These are phyloP conservation scores for Xylaria curta DNA, from an alignment of 495 filamentous ascomycete genomes.

Conservation along the genomic window DNA sequence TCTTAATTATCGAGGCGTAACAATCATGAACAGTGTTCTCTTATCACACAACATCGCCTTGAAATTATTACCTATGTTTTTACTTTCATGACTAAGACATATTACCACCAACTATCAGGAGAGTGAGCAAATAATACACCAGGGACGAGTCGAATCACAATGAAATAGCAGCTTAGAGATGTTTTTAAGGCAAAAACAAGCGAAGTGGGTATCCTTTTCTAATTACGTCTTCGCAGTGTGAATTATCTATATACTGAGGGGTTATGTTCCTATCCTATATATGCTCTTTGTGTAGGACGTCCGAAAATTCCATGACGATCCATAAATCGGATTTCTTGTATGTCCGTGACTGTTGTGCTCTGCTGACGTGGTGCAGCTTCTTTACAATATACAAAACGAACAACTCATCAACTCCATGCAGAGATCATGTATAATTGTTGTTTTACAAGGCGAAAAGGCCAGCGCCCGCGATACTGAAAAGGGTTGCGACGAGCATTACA, in stretches of 20 bases:
- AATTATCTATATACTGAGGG: not conserved
- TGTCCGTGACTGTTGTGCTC: not conserved
- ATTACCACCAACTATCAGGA: no score
- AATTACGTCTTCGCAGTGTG: not conserved
- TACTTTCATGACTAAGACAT: not conserved
- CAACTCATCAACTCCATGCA: not conserved
- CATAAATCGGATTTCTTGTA: not conserved
- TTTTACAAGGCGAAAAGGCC: conserved; percentile 36
- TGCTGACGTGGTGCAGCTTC: not conserved
- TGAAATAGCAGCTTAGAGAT: not conserved
- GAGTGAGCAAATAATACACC: not conserved
- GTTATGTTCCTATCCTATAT: not conserved
- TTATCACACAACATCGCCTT: no score
- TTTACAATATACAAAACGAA: not conserved
- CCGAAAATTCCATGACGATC: not conserved
- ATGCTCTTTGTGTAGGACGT: not conserved
- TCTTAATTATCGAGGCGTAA: not conserved
- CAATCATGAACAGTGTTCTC: not conserved
- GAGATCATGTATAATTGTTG: not conserved
- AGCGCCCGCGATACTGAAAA: conserved; percentile 38
- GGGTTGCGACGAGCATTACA: conserved; percentile 29
- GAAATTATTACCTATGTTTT: not conserved
- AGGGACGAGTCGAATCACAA: not conserved
- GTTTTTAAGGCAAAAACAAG: not conserved
- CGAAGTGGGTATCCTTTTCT: not conserved